Evolutionary conservation across 805 yeast genomes (phyloP).

Genomic region (Lipomyces starkeyi): DNA sequence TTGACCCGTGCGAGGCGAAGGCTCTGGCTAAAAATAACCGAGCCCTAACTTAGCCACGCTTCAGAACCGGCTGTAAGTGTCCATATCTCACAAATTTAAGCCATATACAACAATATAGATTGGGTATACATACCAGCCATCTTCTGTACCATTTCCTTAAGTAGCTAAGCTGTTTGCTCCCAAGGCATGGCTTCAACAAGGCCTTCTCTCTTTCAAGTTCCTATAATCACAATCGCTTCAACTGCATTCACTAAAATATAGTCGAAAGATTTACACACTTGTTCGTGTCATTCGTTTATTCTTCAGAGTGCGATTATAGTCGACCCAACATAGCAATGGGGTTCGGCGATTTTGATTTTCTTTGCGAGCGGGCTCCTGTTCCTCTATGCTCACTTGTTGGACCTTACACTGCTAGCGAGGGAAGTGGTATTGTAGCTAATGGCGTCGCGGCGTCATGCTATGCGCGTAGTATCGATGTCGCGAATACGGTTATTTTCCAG

Average conservation of each 20-base stretch:
- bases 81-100: neutral
- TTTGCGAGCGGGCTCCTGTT: constrained; percentile 72
- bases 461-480: constrained; percentile 82
- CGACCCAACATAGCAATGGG: constrained; percentile 51
- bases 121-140: neutral
- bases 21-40: neutral
- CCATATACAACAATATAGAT: neutral
- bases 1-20: neutral
- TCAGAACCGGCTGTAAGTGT: neutral
- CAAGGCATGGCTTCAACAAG: neutral
- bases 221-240: neutral
- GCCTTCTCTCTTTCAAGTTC: neutral
- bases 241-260: neutral
- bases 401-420: constrained; percentile 50
- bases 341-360: constrained; percentile 66
- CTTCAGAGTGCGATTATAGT: constrained; percentile 1
- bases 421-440: constrained; percentile 42
- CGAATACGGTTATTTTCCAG: constrained; percentile 89
- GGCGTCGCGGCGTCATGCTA: constrained; percentile 83
- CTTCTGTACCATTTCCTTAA: neutral
- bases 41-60: neutral
- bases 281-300: neutral
- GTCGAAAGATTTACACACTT: neutral
- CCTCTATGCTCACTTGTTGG: constrained; percentile 82
- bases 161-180: neutral